Conservation (phyloP, 495 filamentous ascomycete species). For the Penicillium simplicissimum region DNA sequence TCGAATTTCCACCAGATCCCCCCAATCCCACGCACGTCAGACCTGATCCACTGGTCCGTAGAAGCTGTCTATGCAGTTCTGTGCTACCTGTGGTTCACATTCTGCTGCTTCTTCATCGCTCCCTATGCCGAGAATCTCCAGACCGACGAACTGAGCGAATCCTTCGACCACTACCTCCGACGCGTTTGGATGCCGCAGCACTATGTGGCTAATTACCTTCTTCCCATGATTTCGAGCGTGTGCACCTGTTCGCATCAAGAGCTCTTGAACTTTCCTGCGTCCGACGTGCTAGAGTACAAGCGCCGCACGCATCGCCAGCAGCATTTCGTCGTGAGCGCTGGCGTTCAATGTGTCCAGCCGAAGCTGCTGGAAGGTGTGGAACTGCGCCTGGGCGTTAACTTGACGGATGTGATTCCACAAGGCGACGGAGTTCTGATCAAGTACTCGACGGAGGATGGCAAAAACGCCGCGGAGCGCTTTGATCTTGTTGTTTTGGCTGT, state of each 20-base stretch:
- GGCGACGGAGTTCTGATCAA: constrained; percentile 8
- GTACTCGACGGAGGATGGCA: constrained; percentile 15
- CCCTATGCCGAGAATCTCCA: constrained; percentile 24
- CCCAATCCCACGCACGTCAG: constrained; percentile 30
- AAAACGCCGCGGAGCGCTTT: constrained; percentile 21
- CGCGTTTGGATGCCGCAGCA: constrained; percentile 48
- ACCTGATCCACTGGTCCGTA: constrained; percentile 31
- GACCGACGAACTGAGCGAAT: constrained; percentile 29
- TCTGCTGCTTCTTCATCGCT: constrained; percentile 46
- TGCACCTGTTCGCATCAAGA: constrained; percentile 53
- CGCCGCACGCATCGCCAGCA: constrained; percentile 42
- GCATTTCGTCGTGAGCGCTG: constrained; percentile 50
- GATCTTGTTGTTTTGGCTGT: constrained; percentile 49
- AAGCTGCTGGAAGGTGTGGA: constrained; percentile 36
- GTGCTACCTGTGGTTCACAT: constrained; percentile 51
- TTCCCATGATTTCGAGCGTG: constrained; percentile 54
- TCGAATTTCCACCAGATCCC: constrained; percentile 52
- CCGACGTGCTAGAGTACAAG: constrained; percentile 50
- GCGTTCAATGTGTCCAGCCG: constrained; percentile 47
- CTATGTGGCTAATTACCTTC: constrained; percentile 46
- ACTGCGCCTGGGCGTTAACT: constrained; percentile 16
- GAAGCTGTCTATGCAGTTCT: constrained; percentile 41
- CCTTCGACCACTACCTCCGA: constrained; percentile 42
- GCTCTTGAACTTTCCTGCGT: constrained; percentile 52
- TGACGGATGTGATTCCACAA: constrained; percentile 20